phyloP scores from a whole-genome alignment of 148 eudicot genomes.

The Arbutus unedo region DNA sequence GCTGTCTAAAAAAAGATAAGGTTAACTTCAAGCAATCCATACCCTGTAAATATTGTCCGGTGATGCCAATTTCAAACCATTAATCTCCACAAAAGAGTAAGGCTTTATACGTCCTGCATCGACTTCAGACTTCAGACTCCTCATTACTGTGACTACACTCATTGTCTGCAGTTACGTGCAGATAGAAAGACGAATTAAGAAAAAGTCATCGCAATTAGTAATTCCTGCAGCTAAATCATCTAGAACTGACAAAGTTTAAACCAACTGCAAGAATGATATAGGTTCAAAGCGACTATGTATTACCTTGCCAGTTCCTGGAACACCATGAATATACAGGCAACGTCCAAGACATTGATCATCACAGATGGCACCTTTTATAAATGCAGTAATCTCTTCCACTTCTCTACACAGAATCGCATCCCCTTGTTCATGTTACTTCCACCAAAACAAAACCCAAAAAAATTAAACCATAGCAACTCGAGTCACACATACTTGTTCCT shows the following conservation, averaged over 20 bases:
- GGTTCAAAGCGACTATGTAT: background rate
- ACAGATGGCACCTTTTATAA: slow-evolving; percentile 82
- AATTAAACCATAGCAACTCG: background rate
- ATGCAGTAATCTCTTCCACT: slow-evolving; percentile 81
- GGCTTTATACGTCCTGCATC: slow-evolving; percentile 77
- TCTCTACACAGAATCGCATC: slow-evolving; percentile 53
- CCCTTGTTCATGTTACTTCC: background rate
- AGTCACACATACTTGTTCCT: slow-evolving; percentile 64
- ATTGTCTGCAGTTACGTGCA: slow-evolving; percentile 70
- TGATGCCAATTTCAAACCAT: slow-evolving; percentile 90
- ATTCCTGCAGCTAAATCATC: background rate
- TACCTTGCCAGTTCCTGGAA: slow-evolving; percentile 99
- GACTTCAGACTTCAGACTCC: slow-evolving; percentile 79
- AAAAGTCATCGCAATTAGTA: background rate
- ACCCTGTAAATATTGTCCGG: slow-evolving; percentile 94
- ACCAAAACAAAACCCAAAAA: background rate
- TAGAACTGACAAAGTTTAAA: background rate
- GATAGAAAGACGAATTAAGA: slow-evolving; percentile 10
- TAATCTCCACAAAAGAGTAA: slow-evolving; percentile 83
- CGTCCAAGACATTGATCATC: slow-evolving; percentile 96
- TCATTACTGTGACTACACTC: slow-evolving; percentile 94
- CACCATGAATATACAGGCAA: slow-evolving; percentile 97
- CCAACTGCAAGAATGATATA: background rate
- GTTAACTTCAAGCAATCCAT: slow-evolving; percentile 12
- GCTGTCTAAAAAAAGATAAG: slow-evolving; percentile 7